Conservation (phyloP, 208 protist species). For the Leishmania major region DNA sequence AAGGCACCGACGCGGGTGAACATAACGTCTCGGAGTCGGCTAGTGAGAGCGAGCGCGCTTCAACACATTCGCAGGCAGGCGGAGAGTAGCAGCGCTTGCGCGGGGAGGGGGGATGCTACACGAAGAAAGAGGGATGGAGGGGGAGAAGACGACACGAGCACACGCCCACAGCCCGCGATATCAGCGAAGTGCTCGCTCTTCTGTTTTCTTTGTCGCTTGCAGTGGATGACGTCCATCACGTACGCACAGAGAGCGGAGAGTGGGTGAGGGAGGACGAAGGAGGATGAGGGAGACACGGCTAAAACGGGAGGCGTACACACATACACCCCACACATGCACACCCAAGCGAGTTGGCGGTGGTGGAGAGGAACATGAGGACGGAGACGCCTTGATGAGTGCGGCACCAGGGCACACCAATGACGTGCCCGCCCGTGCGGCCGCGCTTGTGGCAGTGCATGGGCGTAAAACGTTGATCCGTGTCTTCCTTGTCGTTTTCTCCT, state of each 20-base stretch:
- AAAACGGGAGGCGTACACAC: not conserved
- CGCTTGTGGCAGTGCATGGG: not conserved
- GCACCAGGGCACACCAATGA: not conserved
- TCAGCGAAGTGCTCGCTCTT: no score
- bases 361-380: not conserved
- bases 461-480: not conserved
- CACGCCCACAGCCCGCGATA: no score
- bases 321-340: conserved; percentile 4
- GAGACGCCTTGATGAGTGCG: not conserved
- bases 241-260: no score
- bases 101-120: not conserved
- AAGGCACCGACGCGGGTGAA: conserved; percentile 32
- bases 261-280: no score
- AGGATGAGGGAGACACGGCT: not conserved
- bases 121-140: not conserved
- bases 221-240: no score
- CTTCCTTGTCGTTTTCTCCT: not conserved
- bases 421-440: not conserved
- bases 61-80: not conserved
- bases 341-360: not conserved
- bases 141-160: not conserved
- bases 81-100: not conserved
- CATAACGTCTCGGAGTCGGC: conserved; percentile 6
- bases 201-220: no score
- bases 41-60: not conserved